Evolutionary conservation across 768 basidiomycete genomes (phyloP).

Genomic region (Boletus vermiculosoides): DNA sequence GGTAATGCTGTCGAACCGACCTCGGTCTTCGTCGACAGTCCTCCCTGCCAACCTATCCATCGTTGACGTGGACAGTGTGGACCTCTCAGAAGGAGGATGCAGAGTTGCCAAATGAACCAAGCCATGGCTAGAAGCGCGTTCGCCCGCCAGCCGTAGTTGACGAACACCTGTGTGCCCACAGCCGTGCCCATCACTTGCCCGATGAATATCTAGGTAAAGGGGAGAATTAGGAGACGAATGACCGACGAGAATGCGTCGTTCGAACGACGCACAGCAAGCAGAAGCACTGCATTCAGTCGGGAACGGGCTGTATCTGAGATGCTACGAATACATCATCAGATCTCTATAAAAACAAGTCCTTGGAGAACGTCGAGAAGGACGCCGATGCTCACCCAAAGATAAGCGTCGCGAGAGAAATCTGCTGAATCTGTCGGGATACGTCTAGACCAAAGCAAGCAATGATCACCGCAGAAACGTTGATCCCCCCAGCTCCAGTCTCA

Average conservation of each 20-base stretch:
- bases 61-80: conserved; percentile 45
- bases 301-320: conserved; percentile 50
- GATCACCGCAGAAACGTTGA: conserved; percentile 65
- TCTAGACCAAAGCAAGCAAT: conserved; percentile 67
- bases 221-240: background rate
- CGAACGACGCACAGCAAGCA: conserved; percentile 51
- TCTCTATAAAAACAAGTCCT: background rate
- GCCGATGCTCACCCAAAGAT: conserved; percentile 41
- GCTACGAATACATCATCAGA: conserved; percentile 6
- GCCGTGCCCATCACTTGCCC: conserved; percentile 81
- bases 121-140: conserved; percentile 57
- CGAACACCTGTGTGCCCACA: conserved; percentile 70
- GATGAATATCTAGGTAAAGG: conserved; percentile 48
- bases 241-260: background rate
- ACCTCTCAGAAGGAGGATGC: conserved; percentile 60
- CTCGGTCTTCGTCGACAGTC: background rate
- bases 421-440: conserved; percentile 63
- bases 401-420: conserved; percentile 60
- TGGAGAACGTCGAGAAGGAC: background rate
- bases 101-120: conserved; percentile 52
- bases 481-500: conserved; percentile 64
- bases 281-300: conserved; percentile 68
- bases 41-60: conserved; percentile 51
- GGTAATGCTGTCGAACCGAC: background rate
- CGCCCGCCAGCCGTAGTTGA: conserved; percentile 63